Evolutionary conservation across 2,329 filamentous ascomycete genomes (phyloP).

Genomic region (Venturia effusa): DNA sequence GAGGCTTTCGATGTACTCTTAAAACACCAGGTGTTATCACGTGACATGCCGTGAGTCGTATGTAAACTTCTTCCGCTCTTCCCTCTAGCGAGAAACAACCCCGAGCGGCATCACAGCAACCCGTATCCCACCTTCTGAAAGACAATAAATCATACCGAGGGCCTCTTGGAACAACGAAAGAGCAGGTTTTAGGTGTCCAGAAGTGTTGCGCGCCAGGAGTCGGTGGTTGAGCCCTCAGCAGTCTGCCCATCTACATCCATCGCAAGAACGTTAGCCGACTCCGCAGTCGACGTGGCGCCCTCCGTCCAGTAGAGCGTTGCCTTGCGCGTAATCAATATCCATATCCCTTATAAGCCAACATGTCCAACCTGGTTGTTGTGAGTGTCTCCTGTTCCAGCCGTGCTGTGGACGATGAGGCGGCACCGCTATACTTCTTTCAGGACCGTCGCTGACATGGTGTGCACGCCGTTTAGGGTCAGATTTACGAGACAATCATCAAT

Average conservation of each 20-base stretch:
- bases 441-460: constrained; percentile 4
- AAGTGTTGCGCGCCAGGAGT: background rate
- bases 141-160: background rate
- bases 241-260: background rate
- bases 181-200: background rate
- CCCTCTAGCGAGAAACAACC: background rate
- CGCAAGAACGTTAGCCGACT: background rate
- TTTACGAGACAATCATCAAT: constrained; percentile 88
- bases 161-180: background rate
- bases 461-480: constrained; percentile 49
- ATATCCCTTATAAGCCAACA: constrained; percentile 4
- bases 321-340: background rate
- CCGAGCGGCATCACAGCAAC: background rate
- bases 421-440: background rate
- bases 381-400: constrained; percentile 5
- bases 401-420: background rate
- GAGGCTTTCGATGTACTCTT: too few species aligned
- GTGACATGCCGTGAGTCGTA: background rate
- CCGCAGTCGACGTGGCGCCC: background rate
- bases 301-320: background rate
- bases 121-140: background rate
- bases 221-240: background rate
- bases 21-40: too few species aligned
- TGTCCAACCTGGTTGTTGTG: constrained; percentile 12
- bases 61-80: background rate